Evolutionary conservation across 192 early-diverging fungal species (phyloP), one percentile per base, ranked within the genome.

Genomic region (Backusella circina): DNA sequence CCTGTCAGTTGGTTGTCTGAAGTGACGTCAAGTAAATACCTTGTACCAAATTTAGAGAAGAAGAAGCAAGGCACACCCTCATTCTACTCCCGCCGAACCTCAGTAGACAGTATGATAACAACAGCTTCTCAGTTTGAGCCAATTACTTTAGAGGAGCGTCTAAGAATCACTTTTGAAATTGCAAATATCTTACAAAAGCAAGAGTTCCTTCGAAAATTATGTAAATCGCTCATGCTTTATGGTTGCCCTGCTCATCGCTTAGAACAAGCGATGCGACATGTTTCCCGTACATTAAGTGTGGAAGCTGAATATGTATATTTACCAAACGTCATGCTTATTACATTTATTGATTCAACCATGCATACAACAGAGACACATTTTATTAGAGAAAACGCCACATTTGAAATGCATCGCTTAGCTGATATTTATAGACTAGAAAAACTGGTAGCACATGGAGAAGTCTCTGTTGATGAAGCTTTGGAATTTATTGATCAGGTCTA

Each of bases 341-440:
- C 87, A n/a, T 93, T 93, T 77, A 84, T 90, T 57, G 90, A 93
- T 76, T 83, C 84, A 5, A 86, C 88, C 39, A 93, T 90, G 8
- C 87, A 92, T 33, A 88, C 91, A 0, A 90, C 90, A 18, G 92
- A 93, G 61, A 93, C 92, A 0, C 91, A 92, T 68, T 83, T 93
- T 31, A 85, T 93, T 50, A 85, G 89, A 28, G 77, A 84, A 26
- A 65, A 82, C 6, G 78, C 87, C 0, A 88, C 86, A 21, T 87
- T 89, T 79, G 90, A 93, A 66, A 92, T 93, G 91, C 83, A 86
- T 79, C 85, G 88, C 16, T 81, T 90, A 47, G 85, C 83, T 3
- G 85, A 88, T 51, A 88, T 90, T 5, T 91, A 92, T 80, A 83
- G 86, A n/a, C 71, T 88, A 18, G 86, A 89, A 61, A 88, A 90